Conservation (phyloP, 441 rosid species). For the Mallotus repandus region DNA sequence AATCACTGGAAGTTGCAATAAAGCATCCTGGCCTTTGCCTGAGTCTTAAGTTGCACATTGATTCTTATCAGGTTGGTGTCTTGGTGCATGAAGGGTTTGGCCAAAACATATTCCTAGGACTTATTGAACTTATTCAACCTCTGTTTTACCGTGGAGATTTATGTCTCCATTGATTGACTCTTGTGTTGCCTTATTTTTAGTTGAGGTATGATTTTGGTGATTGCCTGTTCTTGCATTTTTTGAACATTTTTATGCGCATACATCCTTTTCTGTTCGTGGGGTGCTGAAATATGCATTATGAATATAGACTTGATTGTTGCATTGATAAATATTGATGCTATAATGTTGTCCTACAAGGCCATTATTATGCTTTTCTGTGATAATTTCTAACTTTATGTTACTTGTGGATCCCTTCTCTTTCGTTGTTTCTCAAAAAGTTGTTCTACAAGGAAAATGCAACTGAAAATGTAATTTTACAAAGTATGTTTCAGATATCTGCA, state of each 20-base stretch:
- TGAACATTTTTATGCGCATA: conserved; percentile 1
- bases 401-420: neutral
- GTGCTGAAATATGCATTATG: neutral
- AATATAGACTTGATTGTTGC: conserved; percentile 3
- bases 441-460: conserved; percentile 3
- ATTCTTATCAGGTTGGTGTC: neutral
- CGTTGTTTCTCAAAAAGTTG: neutral
- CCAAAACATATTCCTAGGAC: neutral
- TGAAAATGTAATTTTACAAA: conserved; percentile 25
- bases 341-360: neutral
- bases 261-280: neutral
- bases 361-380: neutral
- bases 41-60: neutral
- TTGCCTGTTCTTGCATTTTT: neutral
- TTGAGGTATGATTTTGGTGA: neutral
- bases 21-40: neutral
- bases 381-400: conserved; percentile 1
- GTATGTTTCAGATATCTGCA: conserved; percentile 52
- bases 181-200: neutral
- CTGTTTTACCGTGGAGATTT: neutral
- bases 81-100: neutral
- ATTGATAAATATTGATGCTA: neutral
- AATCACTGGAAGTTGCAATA: neutral
- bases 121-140: neutral
- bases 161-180: neutral